Evolutionary conservation across 2,329 filamentous ascomycete species (phyloP), one percentile per base, ranked within the genome.

Genomic region (Gnomoniopsis sp.): DNA sequence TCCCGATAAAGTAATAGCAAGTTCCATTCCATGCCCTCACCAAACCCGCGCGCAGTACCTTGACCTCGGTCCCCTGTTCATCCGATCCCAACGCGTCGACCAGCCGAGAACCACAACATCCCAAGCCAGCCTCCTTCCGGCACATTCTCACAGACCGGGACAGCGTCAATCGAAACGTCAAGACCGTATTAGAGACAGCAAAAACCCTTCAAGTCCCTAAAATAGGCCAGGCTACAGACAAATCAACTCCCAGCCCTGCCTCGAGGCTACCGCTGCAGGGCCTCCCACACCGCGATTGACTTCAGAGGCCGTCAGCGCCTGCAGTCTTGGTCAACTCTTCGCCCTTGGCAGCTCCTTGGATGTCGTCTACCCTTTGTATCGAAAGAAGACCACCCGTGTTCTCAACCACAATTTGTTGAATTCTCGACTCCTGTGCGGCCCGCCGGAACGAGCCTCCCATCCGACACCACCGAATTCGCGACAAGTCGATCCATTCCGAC

Each of bases 11-110:
- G 3, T n/a, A 22, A n/a, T 11, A 15, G 4, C 15, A 1, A 51
- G 14, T 4, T 19, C 49, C 22, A 15, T n/a, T 19, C 11, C 7
- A 38, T 36, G 26, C 26, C 26, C 36, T 23, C 26, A 23, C 19
- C 48, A 50, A 21, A 17, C 12, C n/a, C 6, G 43, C 19, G 19
- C 51, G 33, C 51, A 47, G 57, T 55, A 49, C 30, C 33, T 57
- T 46, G 58, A 44, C 48, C 49, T 51, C 38, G 47, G 59, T 48
- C 50, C 54, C 55, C 57, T 55, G 55, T 61, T 50, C 53, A 23
- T 36, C 23, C 47, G 22, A n/a, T 30, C 55, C 47, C 47, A 54
- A 53, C 59, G 59, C 51, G 46, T 61, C 57, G 36, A 51, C 59
- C 55, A 30, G 47, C 58, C 19, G 47, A 60, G 33, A 46, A n/a